Percentiles rank a stretch among this genome's conserved stretches.
Conservation (phyloP, 2,329 filamentous ascomycete species). For the Pseudogymnoascus sp. region DNA sequence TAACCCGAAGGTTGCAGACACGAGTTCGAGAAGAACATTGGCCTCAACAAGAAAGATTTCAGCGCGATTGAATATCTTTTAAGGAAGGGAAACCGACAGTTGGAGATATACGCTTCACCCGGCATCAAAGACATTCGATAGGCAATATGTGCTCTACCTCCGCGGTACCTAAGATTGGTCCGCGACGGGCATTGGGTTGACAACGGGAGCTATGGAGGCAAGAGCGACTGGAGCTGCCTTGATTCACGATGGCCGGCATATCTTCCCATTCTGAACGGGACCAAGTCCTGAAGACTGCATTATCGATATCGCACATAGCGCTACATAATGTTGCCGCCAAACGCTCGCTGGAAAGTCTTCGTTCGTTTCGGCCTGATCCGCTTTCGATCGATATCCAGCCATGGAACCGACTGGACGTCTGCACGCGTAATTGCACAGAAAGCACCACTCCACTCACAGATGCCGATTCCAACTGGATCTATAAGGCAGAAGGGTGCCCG, state of each 20-base stretch:
- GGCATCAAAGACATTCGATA: constrained; percentile 53
- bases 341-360: not conserved
- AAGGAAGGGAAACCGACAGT: constrained; percentile 56
- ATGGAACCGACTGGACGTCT: not conserved
- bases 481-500: not conserved
- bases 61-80: constrained; percentile 60
- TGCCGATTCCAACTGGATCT: not conserved
- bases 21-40: constrained; percentile 64
- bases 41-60: constrained; percentile 62
- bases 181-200: not conserved
- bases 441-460: not conserved
- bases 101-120: constrained; percentile 58
- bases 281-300: not conserved
- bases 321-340: not conserved
- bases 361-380: not conserved
- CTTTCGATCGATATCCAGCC: not conserved
- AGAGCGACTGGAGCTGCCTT: not conserved
- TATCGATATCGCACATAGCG: not conserved
- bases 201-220: not conserved
- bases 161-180: not conserved
- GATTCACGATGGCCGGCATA: not conserved
- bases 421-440: not conserved
- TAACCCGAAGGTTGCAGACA: constrained; percentile 37
- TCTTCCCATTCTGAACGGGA: not conserved
- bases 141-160: not conserved